Conservation (phyloP, 2,329 filamentous ascomycete species). For the Epichloe gansuensis region DNA sequence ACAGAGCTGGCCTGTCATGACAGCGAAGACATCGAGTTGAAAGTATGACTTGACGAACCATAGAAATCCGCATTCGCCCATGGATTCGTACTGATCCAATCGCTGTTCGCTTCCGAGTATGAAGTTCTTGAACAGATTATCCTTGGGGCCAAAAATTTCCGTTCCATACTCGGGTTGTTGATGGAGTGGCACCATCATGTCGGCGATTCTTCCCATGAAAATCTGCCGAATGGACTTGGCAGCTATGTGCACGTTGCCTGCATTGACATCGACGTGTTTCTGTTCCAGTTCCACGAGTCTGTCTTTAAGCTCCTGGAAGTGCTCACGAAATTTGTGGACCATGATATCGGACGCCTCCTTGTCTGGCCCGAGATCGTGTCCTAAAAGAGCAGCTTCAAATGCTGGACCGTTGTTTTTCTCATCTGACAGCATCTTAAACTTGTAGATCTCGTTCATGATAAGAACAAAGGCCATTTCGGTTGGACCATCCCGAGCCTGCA, state of each 20-base stretch:
- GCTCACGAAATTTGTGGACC: constrained; percentile 25
- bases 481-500: constrained; percentile 40
- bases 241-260: constrained; percentile 40
- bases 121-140: constrained; percentile 44
- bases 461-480: constrained; percentile 50
- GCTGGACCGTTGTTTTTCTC: constrained; percentile 28
- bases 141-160: constrained; percentile 35
- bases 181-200: constrained; percentile 34
- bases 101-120: constrained; percentile 37
- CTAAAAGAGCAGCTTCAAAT: constrained; percentile 37
- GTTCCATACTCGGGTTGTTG: constrained; percentile 36
- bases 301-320: constrained; percentile 30
- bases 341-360: constrained; percentile 11
- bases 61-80: constrained; percentile 34
- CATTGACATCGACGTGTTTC: constrained; percentile 37
- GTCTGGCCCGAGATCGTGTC: constrained; percentile 24
- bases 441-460: constrained; percentile 36
- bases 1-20: constrained; percentile 41
- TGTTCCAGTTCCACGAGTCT: constrained; percentile 34
- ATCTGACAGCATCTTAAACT: constrained; percentile 35
- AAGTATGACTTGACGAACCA: constrained; percentile 46
- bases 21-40: constrained; percentile 43
- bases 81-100: constrained; percentile 29
- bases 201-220: constrained; percentile 36
- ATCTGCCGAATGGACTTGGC: constrained; percentile 35